phyloP scores from a whole-genome alignment of 2,329 filamentous ascomycete genomes.

The Botrytis tulipae region DNA sequence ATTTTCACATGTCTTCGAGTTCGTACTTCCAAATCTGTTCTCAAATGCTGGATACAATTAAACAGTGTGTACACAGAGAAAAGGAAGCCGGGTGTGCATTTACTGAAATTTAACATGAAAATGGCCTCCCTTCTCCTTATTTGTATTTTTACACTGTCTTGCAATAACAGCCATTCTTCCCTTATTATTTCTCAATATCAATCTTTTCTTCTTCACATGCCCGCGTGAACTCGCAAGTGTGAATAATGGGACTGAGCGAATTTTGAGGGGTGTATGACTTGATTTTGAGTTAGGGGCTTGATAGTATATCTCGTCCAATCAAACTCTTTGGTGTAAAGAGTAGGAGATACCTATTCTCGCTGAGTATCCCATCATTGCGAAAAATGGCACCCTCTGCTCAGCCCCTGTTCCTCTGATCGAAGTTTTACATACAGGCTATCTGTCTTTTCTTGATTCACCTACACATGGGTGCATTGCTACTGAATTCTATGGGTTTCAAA shows the following conservation, averaged over 20 bases:
- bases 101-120: background rate
- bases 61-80: background rate
- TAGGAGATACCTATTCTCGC: background rate
- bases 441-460: too few relatives aligned
- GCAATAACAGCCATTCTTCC: background rate
- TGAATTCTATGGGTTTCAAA: background rate
- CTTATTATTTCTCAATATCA: background rate
- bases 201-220: background rate
- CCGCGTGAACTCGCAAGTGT: background rate
- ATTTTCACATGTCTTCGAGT: accelerated
- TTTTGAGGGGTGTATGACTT: background rate
- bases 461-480: background rate
- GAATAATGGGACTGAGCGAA: background rate
- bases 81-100: background rate
- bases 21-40: background rate
- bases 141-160: background rate
- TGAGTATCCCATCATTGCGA: background rate
- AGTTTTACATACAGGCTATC: too few relatives aligned
- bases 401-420: background rate
- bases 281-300: background rate
- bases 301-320: background rate
- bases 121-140: background rate
- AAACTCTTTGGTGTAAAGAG: background rate
- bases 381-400: background rate
- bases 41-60: background rate